These are phyloP conservation scores for Rugonectria rugulosa DNA, from an alignment of 2,329 filamentous ascomycete genomes.

Conservation along the genomic window DNA sequence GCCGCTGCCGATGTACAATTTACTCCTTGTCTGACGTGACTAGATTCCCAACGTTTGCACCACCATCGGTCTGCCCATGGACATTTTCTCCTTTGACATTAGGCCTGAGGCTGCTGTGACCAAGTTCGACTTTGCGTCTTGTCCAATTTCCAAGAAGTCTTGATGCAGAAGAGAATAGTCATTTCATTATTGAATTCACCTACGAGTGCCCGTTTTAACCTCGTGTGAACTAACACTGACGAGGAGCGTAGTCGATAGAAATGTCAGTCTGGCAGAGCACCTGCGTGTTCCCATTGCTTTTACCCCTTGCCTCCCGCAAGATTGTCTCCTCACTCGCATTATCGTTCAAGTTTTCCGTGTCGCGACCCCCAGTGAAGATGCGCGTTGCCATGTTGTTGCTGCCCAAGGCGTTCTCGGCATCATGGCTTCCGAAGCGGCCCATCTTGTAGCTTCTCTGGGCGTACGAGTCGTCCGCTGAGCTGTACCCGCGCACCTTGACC, in stretches of 20 bases:
- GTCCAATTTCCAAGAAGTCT: conserved; percentile 25
- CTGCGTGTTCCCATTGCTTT: background rate
- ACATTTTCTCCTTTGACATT: conserved; percentile 96
- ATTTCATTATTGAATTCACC: too few relatives aligned
- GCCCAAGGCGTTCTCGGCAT: background rate
- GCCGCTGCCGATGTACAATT: too few relatives aligned
- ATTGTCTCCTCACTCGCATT: conserved; percentile 7
- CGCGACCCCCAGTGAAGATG: background rate
- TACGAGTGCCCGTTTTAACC: background rate
- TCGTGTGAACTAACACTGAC: background rate
- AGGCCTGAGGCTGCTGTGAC: conserved; percentile 65
- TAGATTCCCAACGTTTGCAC: conserved; percentile 87
- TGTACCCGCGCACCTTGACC: conserved; percentile 4
- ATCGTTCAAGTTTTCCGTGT: background rate
- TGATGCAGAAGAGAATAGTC: conserved; percentile 1
- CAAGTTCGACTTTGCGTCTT: conserved; percentile 38
- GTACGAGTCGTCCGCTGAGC: background rate
- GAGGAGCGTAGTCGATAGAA: conserved; percentile 1
- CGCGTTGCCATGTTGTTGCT: background rate
- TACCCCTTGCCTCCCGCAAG: background rate
- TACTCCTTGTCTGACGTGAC: background rate
- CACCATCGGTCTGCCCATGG: conserved; percentile 86
- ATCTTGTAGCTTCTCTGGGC: conserved; percentile 5
- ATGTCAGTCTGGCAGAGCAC: conserved; percentile 2
- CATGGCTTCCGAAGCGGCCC: conserved; percentile 2